phyloP scores from a whole-genome alignment of 176 grass and related monocot genomes.

The Typha latifolia region DNA sequence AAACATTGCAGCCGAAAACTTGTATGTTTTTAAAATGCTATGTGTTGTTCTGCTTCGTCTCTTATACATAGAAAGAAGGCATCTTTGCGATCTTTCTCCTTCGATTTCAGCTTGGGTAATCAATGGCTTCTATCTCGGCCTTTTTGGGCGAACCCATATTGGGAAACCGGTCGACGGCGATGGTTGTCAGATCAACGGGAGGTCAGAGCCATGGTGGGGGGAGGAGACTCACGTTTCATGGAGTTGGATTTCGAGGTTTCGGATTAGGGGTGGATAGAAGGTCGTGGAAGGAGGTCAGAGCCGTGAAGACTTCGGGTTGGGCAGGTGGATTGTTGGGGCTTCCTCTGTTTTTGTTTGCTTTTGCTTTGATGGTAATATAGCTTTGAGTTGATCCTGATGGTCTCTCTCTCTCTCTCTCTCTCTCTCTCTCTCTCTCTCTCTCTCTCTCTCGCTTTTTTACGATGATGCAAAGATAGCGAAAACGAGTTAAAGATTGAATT shows the following conservation, averaged over 20 bases:
- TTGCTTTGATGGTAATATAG: background rate
- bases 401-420: no score
- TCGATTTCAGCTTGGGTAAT: background rate
- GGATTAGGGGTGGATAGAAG: background rate
- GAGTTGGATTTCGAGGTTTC: background rate
- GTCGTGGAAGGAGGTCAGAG: background rate
- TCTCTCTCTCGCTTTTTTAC: no score
- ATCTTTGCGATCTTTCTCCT: no score
- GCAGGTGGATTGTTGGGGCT: background rate
- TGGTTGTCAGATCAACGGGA: background rate
- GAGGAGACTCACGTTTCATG: background rate
- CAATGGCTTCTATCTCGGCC: conserved; percentile 1
- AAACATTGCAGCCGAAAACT: no score
- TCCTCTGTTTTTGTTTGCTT: background rate
- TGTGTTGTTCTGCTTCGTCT: no score
- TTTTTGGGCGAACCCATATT: background rate
- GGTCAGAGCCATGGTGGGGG: background rate
- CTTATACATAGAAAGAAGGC: no score
- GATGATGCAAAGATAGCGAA: background rate
- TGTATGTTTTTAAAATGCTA: no score
- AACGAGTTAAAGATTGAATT: background rate
- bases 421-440: no score
- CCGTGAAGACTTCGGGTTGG: background rate
- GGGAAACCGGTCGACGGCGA: background rate
- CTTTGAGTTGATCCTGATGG: no score